Percentiles rank a stretch among this genome's conserved stretches.
phyloP scores from a whole-genome alignment of 2,329 filamentous ascomycete genomes.

The Alternaria gaisen region DNA sequence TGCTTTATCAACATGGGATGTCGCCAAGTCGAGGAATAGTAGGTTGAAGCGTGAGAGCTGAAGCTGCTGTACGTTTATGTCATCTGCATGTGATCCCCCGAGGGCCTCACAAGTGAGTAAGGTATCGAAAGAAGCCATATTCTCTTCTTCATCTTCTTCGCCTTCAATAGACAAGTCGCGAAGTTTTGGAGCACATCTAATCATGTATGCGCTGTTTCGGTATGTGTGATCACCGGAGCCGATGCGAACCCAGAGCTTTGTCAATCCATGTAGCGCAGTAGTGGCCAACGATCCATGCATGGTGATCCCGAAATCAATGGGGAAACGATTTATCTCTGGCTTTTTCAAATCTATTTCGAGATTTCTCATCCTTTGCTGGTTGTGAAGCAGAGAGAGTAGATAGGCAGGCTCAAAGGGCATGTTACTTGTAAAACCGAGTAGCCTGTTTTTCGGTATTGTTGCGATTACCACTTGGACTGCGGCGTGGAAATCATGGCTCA shows the following conservation, averaged over 20 bases:
- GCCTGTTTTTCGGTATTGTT: neutral
- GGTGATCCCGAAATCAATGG: neutral
- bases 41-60: neutral
- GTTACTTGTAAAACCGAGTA: neutral
- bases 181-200: neutral
- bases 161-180: neutral
- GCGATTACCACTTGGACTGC: neutral
- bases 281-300: neutral
- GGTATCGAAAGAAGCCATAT: neutral
- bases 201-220: neutral
- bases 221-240: neutral
- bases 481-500: neutral
- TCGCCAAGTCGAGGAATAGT: neutral
- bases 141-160: no score
- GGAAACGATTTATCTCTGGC: neutral
- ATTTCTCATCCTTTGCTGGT: neutral
- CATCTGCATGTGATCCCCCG: neutral
- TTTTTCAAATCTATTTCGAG: neutral
- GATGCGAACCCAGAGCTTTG: neutral
- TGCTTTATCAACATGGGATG: neutral
- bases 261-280: neutral
- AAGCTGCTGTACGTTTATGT: neutral
- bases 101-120: neutral
- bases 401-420: neutral
- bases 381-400: neutral